Percentiles rank a stretch among this genome's conserved stretches.
These are phyloP conservation scores for Candida chilensis DNA, from an alignment of 805 yeast genomes.

Conservation along the genomic window DNA sequence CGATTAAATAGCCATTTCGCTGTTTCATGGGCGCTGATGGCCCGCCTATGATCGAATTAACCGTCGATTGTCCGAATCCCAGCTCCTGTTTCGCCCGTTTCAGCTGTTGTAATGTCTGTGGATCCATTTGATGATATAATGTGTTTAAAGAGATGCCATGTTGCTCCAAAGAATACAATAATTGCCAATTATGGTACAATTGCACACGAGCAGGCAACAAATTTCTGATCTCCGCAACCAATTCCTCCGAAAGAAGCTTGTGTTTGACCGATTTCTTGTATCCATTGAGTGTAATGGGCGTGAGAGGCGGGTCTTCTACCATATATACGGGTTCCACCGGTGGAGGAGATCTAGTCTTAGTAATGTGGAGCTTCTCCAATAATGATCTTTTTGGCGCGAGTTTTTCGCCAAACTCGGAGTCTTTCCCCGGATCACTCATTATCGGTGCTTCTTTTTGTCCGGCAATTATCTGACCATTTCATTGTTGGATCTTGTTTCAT, in stretches of 20 bases:
- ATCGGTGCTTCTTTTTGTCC: no score
- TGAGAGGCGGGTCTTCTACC: conserved; percentile 36
- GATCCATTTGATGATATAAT: conserved; percentile 49
- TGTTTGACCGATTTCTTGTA: conserved; percentile 50
- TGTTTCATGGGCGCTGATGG: conserved; percentile 14
- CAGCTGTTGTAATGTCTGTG: conserved; percentile 23
- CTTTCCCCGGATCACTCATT: no score
- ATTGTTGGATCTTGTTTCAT: no score
- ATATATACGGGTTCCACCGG: no score
- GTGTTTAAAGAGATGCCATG: conserved; percentile 86
- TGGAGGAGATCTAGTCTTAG: no score
- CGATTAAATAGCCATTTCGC: conserved; percentile 63
- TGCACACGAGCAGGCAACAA: conserved; percentile 76
- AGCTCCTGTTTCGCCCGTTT: conserved; percentile 9
- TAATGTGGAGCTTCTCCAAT: no score
- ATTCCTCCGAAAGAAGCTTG: conserved; percentile 44
- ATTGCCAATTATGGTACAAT: conserved; percentile 65
- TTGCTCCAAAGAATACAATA: conserved; percentile 81
- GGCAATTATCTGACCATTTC: no score
- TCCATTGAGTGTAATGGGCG: conserved; percentile 52
- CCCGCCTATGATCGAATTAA: conserved; percentile 18
- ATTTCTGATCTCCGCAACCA: conserved; percentile 68
- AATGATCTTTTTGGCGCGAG: no score
- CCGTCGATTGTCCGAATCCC: conserved; percentile 26
- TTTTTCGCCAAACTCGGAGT: no score